Evolutionary conservation across 202 grass and related monocot genomes (phyloP), one percentile per base, ranked within the genome.

Genomic region (Carex arenaria): DNA sequence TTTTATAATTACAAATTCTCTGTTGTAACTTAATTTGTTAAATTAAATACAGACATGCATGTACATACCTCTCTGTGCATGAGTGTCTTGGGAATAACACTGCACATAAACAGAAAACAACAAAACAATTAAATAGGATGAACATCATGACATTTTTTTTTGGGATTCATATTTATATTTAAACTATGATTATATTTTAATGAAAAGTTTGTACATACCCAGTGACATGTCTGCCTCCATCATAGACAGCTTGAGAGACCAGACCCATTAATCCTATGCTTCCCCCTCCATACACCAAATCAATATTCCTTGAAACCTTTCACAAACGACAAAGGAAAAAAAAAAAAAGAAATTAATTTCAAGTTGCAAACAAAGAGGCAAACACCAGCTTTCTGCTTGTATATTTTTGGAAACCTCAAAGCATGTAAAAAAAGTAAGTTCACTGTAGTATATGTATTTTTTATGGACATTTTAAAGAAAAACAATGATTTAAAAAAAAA

Each of bases 11-110:
- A 78, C 30, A 57, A 36, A 19, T 20, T 78, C 2, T 68, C 14
- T 47, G 22, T 47, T 15, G 6, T 49, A 17, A 43, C 64, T 81
- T n/a, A n/a, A n/a, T n/a, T 47, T 81, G 61, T 81, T 65, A 45
- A 72, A 38, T 22, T 74, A 32, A 4, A 68, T 15, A 67, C 34
- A 61, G 34, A 40, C 31, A 72, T 80, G 49, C 42, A 60, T 80
- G 26, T n/a, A 36, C 47, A 55, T 91, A 95, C 93, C 90, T 95
- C 93, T 83, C 86, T 90, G 4, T 90, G 88, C 93, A 95, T 95
- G 90, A 95, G 93, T 19, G 93, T 95, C 90, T 92, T 95, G 88
- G 93, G 93, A 90, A 95, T 95, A 81, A 95, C 93, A 45, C 93
- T 95, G 93, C 90, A 85, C 78, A 59, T 86, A 84, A 84, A 85